phyloP scores from a whole-genome alignment of 2,329 filamentous ascomycete genomes.

The Talaromyces sp. region DNA sequence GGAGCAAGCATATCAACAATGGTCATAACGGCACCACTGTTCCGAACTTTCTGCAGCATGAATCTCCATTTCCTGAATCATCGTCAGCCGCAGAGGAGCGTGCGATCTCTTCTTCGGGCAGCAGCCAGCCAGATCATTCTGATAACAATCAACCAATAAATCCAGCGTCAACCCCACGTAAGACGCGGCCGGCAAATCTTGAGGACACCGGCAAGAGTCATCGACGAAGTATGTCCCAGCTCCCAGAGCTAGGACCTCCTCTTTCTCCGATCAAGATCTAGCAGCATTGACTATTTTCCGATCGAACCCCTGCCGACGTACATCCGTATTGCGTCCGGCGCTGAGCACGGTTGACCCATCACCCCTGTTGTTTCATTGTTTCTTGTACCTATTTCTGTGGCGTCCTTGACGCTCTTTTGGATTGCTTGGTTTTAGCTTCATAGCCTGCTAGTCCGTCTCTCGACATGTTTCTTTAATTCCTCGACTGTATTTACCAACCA shows the following conservation, averaged over 20 bases:
- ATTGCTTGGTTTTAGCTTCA: not conserved
- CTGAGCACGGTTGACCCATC: not conserved
- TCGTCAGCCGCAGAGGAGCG: slow-evolving; percentile 47
- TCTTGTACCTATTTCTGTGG: slow-evolving; percentile 2
- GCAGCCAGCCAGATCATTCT: slow-evolving; percentile 47
- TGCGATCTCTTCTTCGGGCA: slow-evolving; percentile 63
- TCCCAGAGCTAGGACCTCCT: slow-evolving; percentile 47
- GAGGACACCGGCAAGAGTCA: slow-evolving; percentile 28
- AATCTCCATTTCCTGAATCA: not conserved
- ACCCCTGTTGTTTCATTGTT: not conserved
- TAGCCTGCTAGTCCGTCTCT: slow-evolving; percentile 2
- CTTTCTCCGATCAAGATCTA: slow-evolving; percentile 48
- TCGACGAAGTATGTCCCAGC: slow-evolving; percentile 38
- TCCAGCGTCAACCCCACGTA: slow-evolving; percentile 18
- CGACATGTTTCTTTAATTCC: not conserved
- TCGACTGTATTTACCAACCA: not conserved
- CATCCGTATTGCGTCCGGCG: not conserved
- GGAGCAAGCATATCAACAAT: slow-evolving; percentile 25
- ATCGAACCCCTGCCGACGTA: not conserved
- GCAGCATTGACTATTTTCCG: slow-evolving; percentile 10
- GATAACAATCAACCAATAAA: slow-evolving; percentile 28
- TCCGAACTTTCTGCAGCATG: not conserved
- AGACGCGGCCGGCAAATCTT: slow-evolving; percentile 25
- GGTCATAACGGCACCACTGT: slow-evolving; percentile 15
- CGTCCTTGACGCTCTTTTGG: not conserved